phyloP scores from a whole-genome alignment of 768 basidiomycete genomes.

The Termitomyces titanicus region DNA sequence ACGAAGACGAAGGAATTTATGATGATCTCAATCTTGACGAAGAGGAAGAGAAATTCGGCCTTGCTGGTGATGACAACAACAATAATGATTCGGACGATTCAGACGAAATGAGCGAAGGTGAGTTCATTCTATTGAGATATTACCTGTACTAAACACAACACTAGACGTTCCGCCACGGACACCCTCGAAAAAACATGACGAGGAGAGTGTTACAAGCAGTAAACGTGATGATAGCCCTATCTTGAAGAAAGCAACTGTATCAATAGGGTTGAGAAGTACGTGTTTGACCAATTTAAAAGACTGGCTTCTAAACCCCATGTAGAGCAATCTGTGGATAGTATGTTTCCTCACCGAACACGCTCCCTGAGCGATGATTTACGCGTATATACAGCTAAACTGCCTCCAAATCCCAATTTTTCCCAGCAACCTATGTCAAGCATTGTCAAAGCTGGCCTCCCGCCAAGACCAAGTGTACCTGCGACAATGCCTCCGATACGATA shows the following conservation, averaged over 20 bases:
- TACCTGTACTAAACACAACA: conserved; percentile 8
- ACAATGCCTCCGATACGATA: conserved; percentile 81
- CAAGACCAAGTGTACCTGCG: conserved; percentile 52
- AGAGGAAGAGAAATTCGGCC: conserved; percentile 91
- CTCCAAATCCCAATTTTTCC: conserved; percentile 69
- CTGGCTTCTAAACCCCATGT: conserved; percentile 7
- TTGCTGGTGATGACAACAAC: conserved; percentile 61
- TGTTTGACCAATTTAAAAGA: conserved; percentile 14
- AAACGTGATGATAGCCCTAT: conserved; percentile 79
- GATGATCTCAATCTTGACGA: conserved; percentile 97
- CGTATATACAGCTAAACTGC: conserved; percentile 54
- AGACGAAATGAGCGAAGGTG: conserved; percentile 71
- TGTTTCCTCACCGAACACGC: conserved; percentile 14
- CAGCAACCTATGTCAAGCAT: conserved; percentile 75
- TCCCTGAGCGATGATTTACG: conserved; percentile 7
- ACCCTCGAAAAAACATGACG: conserved; percentile 73
- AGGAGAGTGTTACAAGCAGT: conserved; percentile 70
- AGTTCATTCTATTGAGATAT: conserved; percentile 8
- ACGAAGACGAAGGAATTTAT: conserved; percentile 96
- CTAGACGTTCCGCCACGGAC: conserved; percentile 64
- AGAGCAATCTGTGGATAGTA: conserved; percentile 76
- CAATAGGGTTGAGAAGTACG: conserved; percentile 70
- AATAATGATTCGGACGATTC: conserved; percentile 69
- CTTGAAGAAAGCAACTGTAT: conserved; percentile 68
- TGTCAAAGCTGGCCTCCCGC: conserved; percentile 65